A percentile compares a stretch with the other conserved stretches of the same genome.
These are phyloP conservation scores for Gomphus bonarii DNA, from an alignment of 1,284 basidiomycete genomes.

Conservation along the genomic window DNA sequence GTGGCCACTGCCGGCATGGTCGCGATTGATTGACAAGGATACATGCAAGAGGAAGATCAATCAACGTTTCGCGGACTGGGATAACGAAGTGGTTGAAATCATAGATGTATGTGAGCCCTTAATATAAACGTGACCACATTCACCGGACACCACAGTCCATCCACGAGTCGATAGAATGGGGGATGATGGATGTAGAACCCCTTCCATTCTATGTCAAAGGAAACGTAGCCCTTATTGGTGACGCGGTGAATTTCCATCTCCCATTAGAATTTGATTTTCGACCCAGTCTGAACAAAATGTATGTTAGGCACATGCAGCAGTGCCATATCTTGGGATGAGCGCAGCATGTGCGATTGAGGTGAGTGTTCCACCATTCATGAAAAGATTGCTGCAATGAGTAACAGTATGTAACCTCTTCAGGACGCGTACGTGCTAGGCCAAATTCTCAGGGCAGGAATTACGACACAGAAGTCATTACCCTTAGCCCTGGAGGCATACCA, in stretches of 20 bases:
- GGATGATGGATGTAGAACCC: slow-evolving; percentile 20
- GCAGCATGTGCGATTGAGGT: slow-evolving; percentile 9
- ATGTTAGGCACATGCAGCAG: slow-evolving; percentile 2
- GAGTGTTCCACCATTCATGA: neutral
- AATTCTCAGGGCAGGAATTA: neutral
- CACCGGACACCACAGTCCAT: slow-evolving; percentile 5
- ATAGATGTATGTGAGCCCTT: neutral
- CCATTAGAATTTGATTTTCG: neutral
- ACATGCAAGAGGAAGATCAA: neutral
- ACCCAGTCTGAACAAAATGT: neutral
- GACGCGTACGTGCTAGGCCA: neutral
- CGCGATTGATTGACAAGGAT: neutral
- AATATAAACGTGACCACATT: neutral
- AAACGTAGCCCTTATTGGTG: slow-evolving; percentile 25
- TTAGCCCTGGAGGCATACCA: slow-evolving; percentile 5
- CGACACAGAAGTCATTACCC: neutral
- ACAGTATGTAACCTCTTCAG: neutral
- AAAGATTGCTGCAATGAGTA: too few relatives aligned
- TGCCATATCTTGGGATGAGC: slow-evolving; percentile 4
- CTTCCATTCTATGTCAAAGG: slow-evolving; percentile 22
- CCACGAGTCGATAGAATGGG: slow-evolving; percentile 21
- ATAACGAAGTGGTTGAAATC: slow-evolving; percentile 1
- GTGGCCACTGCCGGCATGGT: slow-evolving; percentile 3
- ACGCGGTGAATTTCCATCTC: slow-evolving; percentile 20
- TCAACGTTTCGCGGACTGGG: neutral